phyloP scores from a whole-genome alignment of 2,329 filamentous ascomycete species.

The Penicillium paneum region DNA sequence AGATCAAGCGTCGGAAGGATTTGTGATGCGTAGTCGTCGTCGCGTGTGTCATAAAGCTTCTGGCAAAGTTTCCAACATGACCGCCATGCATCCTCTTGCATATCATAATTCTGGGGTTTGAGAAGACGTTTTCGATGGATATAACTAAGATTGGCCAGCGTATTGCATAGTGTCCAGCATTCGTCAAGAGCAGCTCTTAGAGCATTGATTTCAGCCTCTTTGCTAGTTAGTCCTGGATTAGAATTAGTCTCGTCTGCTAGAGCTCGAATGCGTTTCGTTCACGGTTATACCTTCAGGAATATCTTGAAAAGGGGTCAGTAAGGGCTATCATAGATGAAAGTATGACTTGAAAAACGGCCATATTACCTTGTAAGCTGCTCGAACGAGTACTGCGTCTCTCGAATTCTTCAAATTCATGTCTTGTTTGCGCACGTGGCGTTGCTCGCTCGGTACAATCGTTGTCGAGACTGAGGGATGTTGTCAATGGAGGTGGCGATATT shows the following conservation, averaged over 20 bases:
- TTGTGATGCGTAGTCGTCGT: conserved; percentile 66
- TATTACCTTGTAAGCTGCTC: conserved; percentile 73
- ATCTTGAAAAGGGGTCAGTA: conserved; percentile 23
- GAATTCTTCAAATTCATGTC: conserved; percentile 65
- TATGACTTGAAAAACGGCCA: conserved; percentile 28
- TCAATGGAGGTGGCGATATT: conserved; percentile 67
- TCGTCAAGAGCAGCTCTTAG: conserved; percentile 76
- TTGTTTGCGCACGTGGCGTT: conserved; percentile 79
- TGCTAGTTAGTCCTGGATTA: conserved; percentile 45
- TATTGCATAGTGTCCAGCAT: conserved; percentile 94
- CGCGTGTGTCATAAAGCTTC: conserved; percentile 76
- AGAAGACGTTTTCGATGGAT: conserved; percentile 78
- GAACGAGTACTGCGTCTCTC: conserved; percentile 53
- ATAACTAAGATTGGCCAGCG: conserved; percentile 77
- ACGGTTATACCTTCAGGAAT: conserved; percentile 32
- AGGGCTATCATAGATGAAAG: conserved; percentile 8
- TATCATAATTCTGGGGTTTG: conserved; percentile 68
- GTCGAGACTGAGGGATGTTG: conserved; percentile 67
- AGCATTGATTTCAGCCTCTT: conserved; percentile 59
- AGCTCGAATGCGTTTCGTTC: conserved; percentile 17
- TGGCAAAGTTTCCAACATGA: conserved; percentile 93
- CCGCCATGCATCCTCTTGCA: conserved; percentile 86
- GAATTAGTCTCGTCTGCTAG: conserved; percentile 20
- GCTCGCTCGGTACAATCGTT: conserved; percentile 65
- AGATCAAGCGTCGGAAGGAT: conserved; percentile 76